Percentiles rank a stretch among this genome's conserved stretches.
These are phyloP conservation scores for Paecilomyces sp. DNA, from an alignment of 2,329 filamentous ascomycete genomes.

Conservation along the genomic window DNA sequence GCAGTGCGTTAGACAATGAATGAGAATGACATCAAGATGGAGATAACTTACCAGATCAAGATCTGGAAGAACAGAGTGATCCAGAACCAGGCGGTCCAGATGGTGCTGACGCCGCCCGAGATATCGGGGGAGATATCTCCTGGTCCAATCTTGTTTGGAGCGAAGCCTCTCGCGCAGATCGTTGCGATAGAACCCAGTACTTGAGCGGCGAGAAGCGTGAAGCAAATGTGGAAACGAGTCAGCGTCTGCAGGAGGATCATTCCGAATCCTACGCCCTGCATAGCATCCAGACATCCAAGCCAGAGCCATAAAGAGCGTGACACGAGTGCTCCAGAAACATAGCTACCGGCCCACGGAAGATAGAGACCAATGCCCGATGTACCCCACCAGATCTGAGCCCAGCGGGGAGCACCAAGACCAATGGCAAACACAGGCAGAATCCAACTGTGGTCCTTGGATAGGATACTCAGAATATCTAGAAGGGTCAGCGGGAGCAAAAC, in stretches of 20 bases:
- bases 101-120: slow-evolving; percentile 37
- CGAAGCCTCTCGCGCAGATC: slow-evolving; percentile 54
- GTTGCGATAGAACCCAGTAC: slow-evolving; percentile 56
- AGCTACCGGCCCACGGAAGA: slow-evolving; percentile 55
- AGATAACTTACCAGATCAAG: slow-evolving; percentile 51
- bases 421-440: slow-evolving; percentile 61
- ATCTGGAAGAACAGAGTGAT: slow-evolving; percentile 52
- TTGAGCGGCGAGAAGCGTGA: slow-evolving; percentile 54
- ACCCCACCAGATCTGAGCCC: slow-evolving; percentile 63
- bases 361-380: slow-evolving; percentile 54
- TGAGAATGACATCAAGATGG: slow-evolving; percentile 9
- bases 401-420: slow-evolving; percentile 57
- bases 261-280: slow-evolving; percentile 60
- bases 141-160: slow-evolving; percentile 55
- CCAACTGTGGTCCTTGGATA: slow-evolving; percentile 58
- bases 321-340: slow-evolving; percentile 48
- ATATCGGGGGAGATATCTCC: slow-evolving; percentile 58
- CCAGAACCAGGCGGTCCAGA: slow-evolving; percentile 54
- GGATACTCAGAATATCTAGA: slow-evolving; percentile 47
- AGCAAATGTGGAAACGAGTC: slow-evolving; percentile 58
- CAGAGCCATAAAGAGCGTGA: slow-evolving; percentile 58
- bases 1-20: neutral
- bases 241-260: slow-evolving; percentile 62
- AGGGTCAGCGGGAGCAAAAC: slow-evolving; percentile 19
- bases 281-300: slow-evolving; percentile 58